Evolutionary conservation across 306 rosid genomes (phyloP), one percentile per base, ranked within the genome.

Genomic region (Medicago truncatula): DNA sequence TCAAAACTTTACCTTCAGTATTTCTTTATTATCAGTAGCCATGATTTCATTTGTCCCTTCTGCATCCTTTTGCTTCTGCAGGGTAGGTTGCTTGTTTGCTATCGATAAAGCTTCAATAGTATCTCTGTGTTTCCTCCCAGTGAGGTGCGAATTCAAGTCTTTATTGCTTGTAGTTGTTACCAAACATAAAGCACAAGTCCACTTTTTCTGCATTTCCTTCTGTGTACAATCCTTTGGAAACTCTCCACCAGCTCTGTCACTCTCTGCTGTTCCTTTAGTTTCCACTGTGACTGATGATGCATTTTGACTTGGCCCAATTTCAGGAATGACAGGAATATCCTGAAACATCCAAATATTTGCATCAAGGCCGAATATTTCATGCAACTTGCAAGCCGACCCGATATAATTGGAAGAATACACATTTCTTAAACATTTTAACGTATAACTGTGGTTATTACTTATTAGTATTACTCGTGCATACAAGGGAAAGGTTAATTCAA

Each of bases 151-250:
- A 34, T 64, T 66, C 65, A 86, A 78, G 40, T 1, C 36, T 1
- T 0, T 28, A 68, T 76, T 70, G 1, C 75, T 8, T 0, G 34
- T 0, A 5, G 67, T 36, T 52, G 50, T 84, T 64, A 88, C 52
- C 17, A 76, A 78, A 81, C 88, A 86, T 20, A 56, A 56, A 56
- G 81, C 83, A 46, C 88, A 85, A n/a, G 74, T 75, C 89, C 91
- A 83, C 76, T 77, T 84, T 78, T 82, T 89, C 70, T 76, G 88
- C 21, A 83, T 72, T 16, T 75, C 60, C 76, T 60, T 49, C 8
- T 79, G 66, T 12, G 57, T 54, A 53, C 20, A 78, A 31, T 44
- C 64, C 67, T 62, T 23, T 9, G 75, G 61, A 80, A 65, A 2
- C 71, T 82, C 86, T 44, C 38, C 70, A 17, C 17, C 21, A 43